phyloP scores from a whole-genome alignment of 2,329 filamentous ascomycete genomes.

The Scytalidium lignicola region DNA sequence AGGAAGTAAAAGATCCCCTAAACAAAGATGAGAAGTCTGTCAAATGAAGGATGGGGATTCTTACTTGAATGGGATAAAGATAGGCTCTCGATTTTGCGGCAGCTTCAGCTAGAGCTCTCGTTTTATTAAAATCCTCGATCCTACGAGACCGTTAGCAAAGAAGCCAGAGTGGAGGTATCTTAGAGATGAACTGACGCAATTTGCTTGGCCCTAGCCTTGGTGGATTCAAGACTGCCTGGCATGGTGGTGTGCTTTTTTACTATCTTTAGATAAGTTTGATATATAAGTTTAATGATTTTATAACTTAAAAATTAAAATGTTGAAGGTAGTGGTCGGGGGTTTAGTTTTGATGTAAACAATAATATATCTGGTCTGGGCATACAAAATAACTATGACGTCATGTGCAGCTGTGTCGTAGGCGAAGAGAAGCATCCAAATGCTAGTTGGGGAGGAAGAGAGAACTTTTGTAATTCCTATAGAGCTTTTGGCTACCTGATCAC shows the following conservation, averaged over 20 bases:
- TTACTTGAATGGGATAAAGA: conserved; percentile 74
- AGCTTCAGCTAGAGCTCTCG: conserved; percentile 58
- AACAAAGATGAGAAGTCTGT: conserved; percentile 3
- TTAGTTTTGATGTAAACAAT: no score
- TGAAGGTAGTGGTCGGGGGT: no score
- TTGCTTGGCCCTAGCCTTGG: conserved; percentile 25
- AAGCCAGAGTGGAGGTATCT: neutral
- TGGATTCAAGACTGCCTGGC: conserved; percentile 22
- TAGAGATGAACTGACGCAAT: conserved; percentile 24
- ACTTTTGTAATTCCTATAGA: no score
- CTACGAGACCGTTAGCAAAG: conserved; percentile 30
- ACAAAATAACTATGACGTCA: no score
- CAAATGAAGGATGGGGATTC: neutral
- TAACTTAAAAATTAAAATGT: no score
- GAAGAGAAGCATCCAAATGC: no score
- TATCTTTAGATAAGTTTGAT: neutral
- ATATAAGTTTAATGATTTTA: no score
- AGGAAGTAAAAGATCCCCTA: conserved; percentile 57
- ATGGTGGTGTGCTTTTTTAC: conserved; percentile 8
- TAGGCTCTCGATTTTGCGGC: conserved; percentile 74
- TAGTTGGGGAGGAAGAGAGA: no score
- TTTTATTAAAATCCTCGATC: conserved; percentile 66
- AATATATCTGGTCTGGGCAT: no score
- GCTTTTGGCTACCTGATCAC: no score
- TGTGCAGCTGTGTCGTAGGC: no score